A percentile compares a stretch with the other conserved stretches of the same genome.
phyloP scores from a whole-genome alignment of 1,139 yeast species.

The Hansenula sp. region DNA sequence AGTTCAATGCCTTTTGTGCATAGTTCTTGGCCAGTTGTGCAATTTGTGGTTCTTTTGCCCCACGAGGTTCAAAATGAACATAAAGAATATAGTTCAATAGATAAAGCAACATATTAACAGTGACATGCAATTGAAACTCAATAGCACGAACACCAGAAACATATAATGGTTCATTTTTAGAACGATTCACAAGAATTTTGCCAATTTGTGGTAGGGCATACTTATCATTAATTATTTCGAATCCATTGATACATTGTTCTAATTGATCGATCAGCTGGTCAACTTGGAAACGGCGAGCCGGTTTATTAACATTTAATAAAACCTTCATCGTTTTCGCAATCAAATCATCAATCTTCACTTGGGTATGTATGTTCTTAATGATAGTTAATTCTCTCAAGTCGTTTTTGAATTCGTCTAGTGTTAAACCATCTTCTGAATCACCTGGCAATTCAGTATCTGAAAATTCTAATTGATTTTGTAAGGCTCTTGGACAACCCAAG shows the following conservation, averaged over 20 bases:
- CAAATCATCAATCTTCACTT: constrained; percentile 30
- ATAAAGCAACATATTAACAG: constrained; percentile 42
- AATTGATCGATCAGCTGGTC: constrained; percentile 30
- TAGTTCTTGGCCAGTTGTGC: constrained; percentile 30
- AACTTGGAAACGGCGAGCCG: constrained; percentile 33
- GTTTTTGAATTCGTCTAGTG: constrained; percentile 25
- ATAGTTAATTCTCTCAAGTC: constrained; percentile 30
- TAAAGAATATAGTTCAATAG: constrained; percentile 43
- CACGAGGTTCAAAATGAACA: constrained; percentile 40
- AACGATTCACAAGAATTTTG: constrained; percentile 24
- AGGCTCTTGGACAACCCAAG: constrained; percentile 38
- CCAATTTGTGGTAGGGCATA: constrained; percentile 33
- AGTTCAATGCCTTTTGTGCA: constrained; percentile 35
- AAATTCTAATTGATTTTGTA: constrained; percentile 20
- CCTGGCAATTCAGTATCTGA: constrained; percentile 31
- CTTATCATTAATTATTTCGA: constrained; percentile 22
- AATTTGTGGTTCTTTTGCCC: constrained; percentile 30
- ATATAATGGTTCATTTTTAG: constrained; percentile 17
- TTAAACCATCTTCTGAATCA: constrained; percentile 14
- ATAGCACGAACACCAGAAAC: constrained; percentile 31
- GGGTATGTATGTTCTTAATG: constrained; percentile 31
- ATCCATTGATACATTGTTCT: constrained; percentile 28
- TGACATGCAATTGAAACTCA: constrained; percentile 33
- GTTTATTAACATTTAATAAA: constrained; percentile 29
- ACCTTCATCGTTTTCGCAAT: constrained; percentile 32